Conservation (phyloP, 768 basidiomycete genomes). For the Punctularia strigosozonata region DNA sequence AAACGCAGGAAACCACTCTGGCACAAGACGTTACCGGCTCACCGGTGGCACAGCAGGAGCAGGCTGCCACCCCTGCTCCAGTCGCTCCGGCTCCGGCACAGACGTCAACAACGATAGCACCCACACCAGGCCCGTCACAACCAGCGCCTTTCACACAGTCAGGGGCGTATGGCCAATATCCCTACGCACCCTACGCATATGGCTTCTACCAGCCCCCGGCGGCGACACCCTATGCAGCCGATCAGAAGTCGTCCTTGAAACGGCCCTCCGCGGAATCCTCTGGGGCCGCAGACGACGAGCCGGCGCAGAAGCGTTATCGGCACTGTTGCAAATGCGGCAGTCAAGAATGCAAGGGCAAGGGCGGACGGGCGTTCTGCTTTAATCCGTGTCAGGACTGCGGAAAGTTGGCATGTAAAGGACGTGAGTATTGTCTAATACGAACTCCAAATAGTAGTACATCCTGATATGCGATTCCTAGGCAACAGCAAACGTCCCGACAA, state of each 20-base stretch:
- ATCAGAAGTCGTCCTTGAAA: too few species aligned
- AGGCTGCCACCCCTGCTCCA: too few species aligned
- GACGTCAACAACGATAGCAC: conserved; percentile 3
- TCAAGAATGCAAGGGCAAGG: conserved; percentile 75
- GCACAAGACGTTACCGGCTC: too few species aligned
- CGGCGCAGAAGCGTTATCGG: conserved; percentile 48
- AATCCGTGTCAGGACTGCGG: conserved; percentile 77
- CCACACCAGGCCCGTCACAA: conserved; percentile 15
- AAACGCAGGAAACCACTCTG: too few species aligned
- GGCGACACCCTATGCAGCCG: too few species aligned
- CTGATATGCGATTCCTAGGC: too few species aligned
- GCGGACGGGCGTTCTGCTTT: conserved; percentile 60
- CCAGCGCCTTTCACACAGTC: too few species aligned
- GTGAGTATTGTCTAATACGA: too few species aligned
- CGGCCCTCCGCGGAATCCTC: too few species aligned
- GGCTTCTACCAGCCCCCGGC: conserved; percentile 12
- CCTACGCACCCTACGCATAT: conserved; percentile 24
- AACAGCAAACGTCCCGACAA: conserved; percentile 72
- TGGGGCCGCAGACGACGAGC: conserved; percentile 14
- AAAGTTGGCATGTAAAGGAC: conserved; percentile 65
- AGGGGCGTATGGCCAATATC: conserved; percentile 27
- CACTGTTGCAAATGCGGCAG: conserved; percentile 80
- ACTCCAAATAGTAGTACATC: too few species aligned
- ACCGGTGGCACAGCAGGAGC: too few species aligned
- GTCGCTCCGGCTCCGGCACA: too few species aligned